Percentiles rank a stretch among this genome's conserved stretches.
Conservation (phyloP, 2,329 filamentous ascomycete species). For the Fusarium penzigii region DNA sequence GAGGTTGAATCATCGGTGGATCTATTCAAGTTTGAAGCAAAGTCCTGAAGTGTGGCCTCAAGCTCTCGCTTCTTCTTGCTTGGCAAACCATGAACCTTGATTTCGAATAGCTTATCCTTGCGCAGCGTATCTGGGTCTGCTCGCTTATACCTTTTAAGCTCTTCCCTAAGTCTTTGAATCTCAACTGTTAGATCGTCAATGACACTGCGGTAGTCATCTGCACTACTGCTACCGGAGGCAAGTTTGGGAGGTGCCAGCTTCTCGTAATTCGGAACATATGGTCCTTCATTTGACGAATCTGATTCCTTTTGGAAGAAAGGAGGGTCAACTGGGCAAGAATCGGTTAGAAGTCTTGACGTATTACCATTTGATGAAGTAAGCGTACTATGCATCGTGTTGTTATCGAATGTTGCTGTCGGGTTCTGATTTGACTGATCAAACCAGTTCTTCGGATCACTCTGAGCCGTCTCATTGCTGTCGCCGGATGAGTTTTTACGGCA, state of each 20-base stretch:
- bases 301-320: slow-evolving; percentile 57
- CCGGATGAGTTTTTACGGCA: slow-evolving; percentile 46
- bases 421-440: slow-evolving; percentile 57
- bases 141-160: slow-evolving; percentile 70
- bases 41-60: slow-evolving; percentile 71
- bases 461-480: slow-evolving; percentile 49
- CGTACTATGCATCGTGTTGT: slow-evolving; percentile 50
- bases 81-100: slow-evolving; percentile 74
- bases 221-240: slow-evolving; percentile 56
- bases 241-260: slow-evolving; percentile 32
- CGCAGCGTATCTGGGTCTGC: slow-evolving; percentile 65
- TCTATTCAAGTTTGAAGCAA: slow-evolving; percentile 63
- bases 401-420: slow-evolving; percentile 43
- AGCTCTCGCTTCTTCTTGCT: slow-evolving; percentile 74
- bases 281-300: slow-evolving; percentile 53
- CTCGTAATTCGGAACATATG: slow-evolving; percentile 22
- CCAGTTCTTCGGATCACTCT: slow-evolving; percentile 55
- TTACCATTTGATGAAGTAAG: not conserved
- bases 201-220: slow-evolving; percentile 76
- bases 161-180: slow-evolving; percentile 76
- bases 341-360: too few species aligned
- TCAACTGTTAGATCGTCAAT: slow-evolving; percentile 87
- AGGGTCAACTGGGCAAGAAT: slow-evolving; percentile 44
- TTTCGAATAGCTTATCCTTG: slow-evolving; percentile 79
- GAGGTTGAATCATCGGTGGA: slow-evolving; percentile 46